Percentiles rank a stretch among this genome's conserved stretches.
phyloP scores from a whole-genome alignment of 768 basidiomycete species.

The Leccinum subgranulosum region DNA sequence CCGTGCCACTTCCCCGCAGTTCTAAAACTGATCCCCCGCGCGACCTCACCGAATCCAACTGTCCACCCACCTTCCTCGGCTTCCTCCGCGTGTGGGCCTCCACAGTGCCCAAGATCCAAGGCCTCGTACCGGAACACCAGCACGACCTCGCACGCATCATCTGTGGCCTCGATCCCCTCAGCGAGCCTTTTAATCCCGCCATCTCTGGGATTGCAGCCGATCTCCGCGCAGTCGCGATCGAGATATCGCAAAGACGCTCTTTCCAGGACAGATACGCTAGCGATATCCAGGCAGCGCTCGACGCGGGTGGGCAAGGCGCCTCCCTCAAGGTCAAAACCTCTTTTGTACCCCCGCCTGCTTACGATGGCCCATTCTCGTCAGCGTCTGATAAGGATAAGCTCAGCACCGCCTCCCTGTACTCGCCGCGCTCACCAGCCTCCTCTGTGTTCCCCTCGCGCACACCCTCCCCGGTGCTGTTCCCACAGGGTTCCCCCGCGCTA shows the following conservation, averaged over 20 bases:
- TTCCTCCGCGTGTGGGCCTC: constrained; percentile 75
- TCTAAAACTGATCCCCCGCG: constrained; percentile 46
- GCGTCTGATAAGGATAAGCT: neutral
- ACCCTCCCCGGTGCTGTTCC: constrained; percentile 47
- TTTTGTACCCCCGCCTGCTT: constrained; percentile 71
- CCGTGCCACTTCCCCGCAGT: constrained; percentile 70
- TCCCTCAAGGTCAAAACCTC: constrained; percentile 46
- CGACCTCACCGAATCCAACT: constrained; percentile 64
- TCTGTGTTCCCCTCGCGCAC: constrained; percentile 38
- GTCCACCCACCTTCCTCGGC: constrained; percentile 62
- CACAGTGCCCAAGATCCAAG: constrained; percentile 62
- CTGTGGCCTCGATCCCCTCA: constrained; percentile 52
- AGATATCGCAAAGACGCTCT: constrained; percentile 78
- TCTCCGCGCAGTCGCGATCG: constrained; percentile 81
- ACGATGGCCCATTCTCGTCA: constrained; percentile 37
- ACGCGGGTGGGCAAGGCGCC: constrained; percentile 46
- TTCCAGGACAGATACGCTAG: constrained; percentile 78
- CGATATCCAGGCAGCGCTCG: constrained; percentile 78
- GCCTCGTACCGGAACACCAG: constrained; percentile 58
- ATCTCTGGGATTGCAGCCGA: constrained; percentile 72
- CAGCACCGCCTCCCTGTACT: neutral
- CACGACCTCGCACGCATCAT: constrained; percentile 83
- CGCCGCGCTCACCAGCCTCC: constrained; percentile 6
- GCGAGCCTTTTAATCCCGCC: constrained; percentile 36
- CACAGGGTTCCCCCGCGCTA: constrained; percentile 47